These are phyloP conservation scores for Skeletonema marinoi DNA, from an alignment of 108 stramenopile genomes.

Conservation along the genomic window DNA sequence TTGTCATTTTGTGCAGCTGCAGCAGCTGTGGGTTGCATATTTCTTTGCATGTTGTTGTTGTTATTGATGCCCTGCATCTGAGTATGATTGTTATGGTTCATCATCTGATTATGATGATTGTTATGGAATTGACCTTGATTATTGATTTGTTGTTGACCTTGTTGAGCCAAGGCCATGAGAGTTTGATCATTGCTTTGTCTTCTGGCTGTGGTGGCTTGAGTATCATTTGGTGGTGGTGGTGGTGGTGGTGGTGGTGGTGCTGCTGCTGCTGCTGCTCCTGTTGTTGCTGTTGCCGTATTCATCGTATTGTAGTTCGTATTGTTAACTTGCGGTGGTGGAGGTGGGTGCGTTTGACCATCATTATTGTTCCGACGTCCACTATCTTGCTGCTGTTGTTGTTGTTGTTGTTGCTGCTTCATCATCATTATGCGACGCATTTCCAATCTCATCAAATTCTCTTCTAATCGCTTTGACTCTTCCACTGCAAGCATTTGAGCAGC, in stretches of 20 bases:
- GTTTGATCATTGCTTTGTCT: neutral
- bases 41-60: too few relatives aligned
- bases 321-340: neutral
- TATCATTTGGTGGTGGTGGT: too few relatives aligned
- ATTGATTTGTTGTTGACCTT: neutral
- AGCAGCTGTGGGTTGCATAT: too few relatives aligned
- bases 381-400: neutral
- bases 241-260: too few relatives aligned
- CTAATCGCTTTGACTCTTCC: constrained; percentile 27
- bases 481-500: constrained; percentile 37
- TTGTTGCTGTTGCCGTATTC: neutral
- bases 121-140: too few relatives aligned
- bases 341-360: neutral
- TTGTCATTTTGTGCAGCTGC: too few relatives aligned
- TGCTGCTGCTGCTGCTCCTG: too few relatives aligned
- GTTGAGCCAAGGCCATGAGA: neutral
- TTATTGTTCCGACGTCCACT: neutral
- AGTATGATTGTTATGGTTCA: too few relatives aligned
- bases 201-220: neutral
- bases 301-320: neutral
- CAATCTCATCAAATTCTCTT: constrained; percentile 36
- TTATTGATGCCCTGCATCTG: too few relatives aligned
- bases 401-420: neutral
- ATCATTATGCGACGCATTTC: constrained; percentile 26
- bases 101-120: too few relatives aligned